These are phyloP conservation scores for Epichloe hybrida DNA, from an alignment of 2,329 filamentous ascomycete genomes.

Conservation along the genomic window DNA sequence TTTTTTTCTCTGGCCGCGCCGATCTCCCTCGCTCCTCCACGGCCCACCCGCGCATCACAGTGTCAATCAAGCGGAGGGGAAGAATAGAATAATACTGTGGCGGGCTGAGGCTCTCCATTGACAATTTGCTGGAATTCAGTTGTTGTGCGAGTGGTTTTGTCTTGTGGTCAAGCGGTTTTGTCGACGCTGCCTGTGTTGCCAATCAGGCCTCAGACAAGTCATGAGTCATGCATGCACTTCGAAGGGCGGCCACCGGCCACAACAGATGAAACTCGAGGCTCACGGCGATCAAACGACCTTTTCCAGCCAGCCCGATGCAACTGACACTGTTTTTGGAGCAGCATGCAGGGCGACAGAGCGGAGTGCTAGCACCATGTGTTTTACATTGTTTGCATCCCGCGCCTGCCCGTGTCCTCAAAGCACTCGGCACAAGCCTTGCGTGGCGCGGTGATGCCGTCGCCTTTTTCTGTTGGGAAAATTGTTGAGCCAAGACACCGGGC, in stretches of 20 bases:
- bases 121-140: background rate
- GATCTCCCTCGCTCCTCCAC: no score
- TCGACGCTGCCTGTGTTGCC: background rate
- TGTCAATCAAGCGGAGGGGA: background rate
- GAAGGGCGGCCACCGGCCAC: no score
- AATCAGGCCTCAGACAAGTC: background rate
- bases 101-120: background rate
- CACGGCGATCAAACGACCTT: background rate
- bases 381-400: no score
- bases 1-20: background rate
- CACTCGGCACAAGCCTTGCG: background rate
- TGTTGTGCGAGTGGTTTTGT: background rate
- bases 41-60: background rate
- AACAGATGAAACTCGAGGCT: background rate
- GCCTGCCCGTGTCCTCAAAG: no score
- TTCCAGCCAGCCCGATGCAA: no score
- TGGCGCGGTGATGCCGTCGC: background rate
- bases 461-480: slow-evolving; percentile 24
- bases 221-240: no score
- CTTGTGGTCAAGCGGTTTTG: background rate
- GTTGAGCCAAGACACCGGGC: slow-evolving; percentile 15
- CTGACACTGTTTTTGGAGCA: no score
- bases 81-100: background rate
- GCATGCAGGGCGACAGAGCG: no score
- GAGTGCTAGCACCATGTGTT: no score